Evolutionary conservation across 495 filamentous ascomycete genomes (phyloP).

Genomic region (Penicillium atrosanguineum): DNA sequence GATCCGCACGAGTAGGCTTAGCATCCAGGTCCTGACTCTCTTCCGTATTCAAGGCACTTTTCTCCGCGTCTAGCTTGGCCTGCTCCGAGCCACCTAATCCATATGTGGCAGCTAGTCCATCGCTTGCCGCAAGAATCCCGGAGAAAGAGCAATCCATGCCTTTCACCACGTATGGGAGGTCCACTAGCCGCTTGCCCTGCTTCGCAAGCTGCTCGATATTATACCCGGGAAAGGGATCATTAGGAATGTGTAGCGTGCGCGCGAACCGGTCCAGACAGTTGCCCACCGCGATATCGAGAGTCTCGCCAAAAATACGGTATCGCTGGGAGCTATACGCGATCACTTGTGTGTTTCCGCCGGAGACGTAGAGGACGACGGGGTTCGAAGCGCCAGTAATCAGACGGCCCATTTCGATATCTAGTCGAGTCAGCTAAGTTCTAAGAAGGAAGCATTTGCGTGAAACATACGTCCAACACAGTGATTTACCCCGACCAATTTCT

Average conservation of each 20-base stretch:
- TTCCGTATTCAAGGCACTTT: constrained; percentile 18
- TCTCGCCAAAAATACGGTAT: constrained; percentile 97
- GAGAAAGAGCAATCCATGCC: constrained; percentile 98
- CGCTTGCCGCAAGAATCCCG: constrained; percentile 81
- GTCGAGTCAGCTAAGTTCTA: neutral
- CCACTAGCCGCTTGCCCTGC: constrained; percentile 67
- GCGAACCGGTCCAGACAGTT: constrained; percentile 98
- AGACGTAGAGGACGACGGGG: constrained; percentile 94
- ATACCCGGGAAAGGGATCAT: constrained; percentile 94
- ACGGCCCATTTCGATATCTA: constrained; percentile 94
- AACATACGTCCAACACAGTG: constrained; percentile 88
- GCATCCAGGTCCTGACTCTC: constrained; percentile 16
- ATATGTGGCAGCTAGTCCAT: constrained; percentile 68
- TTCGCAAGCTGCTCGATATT: constrained; percentile 98
- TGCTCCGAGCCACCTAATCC: constrained; percentile 39
- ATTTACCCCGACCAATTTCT: constrained; percentile 86
- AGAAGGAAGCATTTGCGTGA: neutral
- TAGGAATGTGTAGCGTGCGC: constrained; percentile 81
- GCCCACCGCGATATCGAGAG: constrained; percentile 94
- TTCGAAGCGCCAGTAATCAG: constrained; percentile 89
- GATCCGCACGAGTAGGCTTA: constrained; percentile 72
- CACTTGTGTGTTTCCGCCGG: constrained; percentile 95
- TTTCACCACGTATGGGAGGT: constrained; percentile 94
- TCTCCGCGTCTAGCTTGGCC: constrained; percentile 34
- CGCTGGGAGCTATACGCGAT: constrained; percentile 92